Evolutionary conservation across 352 stramenopile genomes (phyloP), one percentile per base, ranked within the genome.

Genomic region (Pythium chondricola): DNA sequence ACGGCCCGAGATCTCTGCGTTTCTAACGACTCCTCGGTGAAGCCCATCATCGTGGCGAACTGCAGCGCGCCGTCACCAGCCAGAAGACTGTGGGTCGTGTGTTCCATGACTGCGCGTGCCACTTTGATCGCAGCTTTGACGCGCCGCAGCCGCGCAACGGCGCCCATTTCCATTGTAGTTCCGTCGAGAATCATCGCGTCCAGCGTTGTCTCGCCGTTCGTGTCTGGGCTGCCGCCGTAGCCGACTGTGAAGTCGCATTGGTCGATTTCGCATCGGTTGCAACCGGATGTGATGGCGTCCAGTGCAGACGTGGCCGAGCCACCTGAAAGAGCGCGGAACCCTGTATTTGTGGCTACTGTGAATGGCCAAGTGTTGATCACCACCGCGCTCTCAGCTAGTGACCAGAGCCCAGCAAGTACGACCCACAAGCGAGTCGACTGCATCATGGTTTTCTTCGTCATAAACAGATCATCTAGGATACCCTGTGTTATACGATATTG

Each of bases 121-220:
- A 93, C 85, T 43, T 71, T 50, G 48, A 95, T 93, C 3, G 86
- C 88, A 24, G 76, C 56, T 37, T 95, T 95, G 38, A 95, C 65
- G 35, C 79, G 70, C 43, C 80, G 67, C 25, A 97, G 58, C 49
- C 79, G 78, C 10, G 70, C 88, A 4, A 97, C 86, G 0, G 83
- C 83, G 11, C 88, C 86, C 69, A 96, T 92, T 48, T 70, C 67
- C 70, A 93, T 88, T 13, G 68, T 89, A 16, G 64, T 64, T 6
- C 85, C 88, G 42, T 95, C 85, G 58, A 97, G 61, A 48, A 97
- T 91, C 85, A 97, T 96, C 6, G 88, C 85, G 46, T 97, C 88
- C 11, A 97, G 71, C 18, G 85, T 96, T 10, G 87, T 95, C 52
- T 95, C 82, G 4, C 85, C 88, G n/a, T 50, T 71, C 2, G 73